phyloP scores from a whole-genome alignment of 352 stramenopile species.

The Phytopythium aichiense region DNA sequence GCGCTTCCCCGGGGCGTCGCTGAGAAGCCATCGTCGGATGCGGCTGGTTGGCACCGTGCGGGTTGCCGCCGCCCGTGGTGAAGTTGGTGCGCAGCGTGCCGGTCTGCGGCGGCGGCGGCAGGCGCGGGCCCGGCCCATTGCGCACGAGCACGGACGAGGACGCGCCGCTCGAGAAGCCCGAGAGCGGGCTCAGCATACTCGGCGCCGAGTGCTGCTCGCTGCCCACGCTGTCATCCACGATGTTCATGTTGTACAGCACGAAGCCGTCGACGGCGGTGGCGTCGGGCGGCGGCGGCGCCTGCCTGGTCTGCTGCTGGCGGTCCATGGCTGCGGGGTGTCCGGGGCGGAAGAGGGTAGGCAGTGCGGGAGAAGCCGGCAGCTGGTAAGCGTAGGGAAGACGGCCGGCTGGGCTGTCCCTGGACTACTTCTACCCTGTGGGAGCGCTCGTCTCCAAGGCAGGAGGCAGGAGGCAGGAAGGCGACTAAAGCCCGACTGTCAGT shows the following conservation, averaged over 20 bases:
- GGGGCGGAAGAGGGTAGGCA: too few relatives aligned
- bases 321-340: neutral
- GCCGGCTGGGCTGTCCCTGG: neutral
- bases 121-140: slow-evolving; percentile 18
- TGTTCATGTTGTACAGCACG: slow-evolving; percentile 38
- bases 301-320: neutral
- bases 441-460: too few relatives aligned
- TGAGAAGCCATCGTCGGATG: slow-evolving; percentile 16
- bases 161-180: slow-evolving; percentile 29
- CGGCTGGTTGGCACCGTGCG: slow-evolving; percentile 4
- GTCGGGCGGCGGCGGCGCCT: slow-evolving; percentile 1
- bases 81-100: slow-evolving; percentile 67
- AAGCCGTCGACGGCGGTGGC: slow-evolving; percentile 20
- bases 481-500: too few relatives aligned
- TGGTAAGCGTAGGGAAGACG: too few relatives aligned
- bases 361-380: neutral
- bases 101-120: slow-evolving; percentile 41
- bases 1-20: neutral
- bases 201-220: slow-evolving; percentile 30
- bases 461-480: too few relatives aligned
- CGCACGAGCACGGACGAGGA: slow-evolving; percentile 30
- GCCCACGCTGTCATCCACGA: slow-evolving; percentile 37
- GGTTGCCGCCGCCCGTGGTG: slow-evolving; percentile 29
- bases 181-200: slow-evolving; percentile 35
- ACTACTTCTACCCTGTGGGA: neutral